phyloP scores from a whole-genome alignment of 257 asterid genomes.

The Echium plantagineum region DNA sequence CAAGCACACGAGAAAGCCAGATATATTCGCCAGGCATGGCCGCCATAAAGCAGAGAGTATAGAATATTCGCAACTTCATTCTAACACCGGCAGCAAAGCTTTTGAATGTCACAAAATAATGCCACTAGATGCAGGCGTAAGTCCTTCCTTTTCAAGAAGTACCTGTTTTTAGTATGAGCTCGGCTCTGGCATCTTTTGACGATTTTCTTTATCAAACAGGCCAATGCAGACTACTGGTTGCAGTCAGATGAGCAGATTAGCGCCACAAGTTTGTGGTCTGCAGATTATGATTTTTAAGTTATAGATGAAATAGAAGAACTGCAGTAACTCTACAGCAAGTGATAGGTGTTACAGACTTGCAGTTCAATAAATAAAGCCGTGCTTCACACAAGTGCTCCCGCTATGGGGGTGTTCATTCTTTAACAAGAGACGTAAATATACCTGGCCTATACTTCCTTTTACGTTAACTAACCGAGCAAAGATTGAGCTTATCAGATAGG shows the following conservation, averaged over 20 bases:
- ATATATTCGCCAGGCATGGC: conserved; percentile 20
- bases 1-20: conserved; percentile 28
- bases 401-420: neutral
- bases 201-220: conserved; percentile 24
- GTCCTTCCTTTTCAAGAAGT: conserved; percentile 14
- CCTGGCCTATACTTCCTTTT: neutral
- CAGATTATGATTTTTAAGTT: conserved; percentile 14
- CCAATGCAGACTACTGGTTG: conserved; percentile 67
- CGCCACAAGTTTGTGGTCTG: conserved; percentile 53
- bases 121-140: conserved; percentile 48
- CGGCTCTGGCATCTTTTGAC: neutral
- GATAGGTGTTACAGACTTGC: neutral
- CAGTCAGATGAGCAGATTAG: conserved; percentile 35
- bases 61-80: conserved; percentile 16
- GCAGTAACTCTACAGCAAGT: neutral
- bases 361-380: neutral
- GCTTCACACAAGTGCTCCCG: neutral
- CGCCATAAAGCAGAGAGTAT: conserved; percentile 14
- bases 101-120: conserved; percentile 43
- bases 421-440: neutral
- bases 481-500: neutral
- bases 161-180: neutral
- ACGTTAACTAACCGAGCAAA: neutral
- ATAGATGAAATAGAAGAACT: neutral
- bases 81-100: conserved; percentile 16